Conservation (phyloP, 2,329 filamentous ascomycete species). For the Plenodomus lindquistii region DNA sequence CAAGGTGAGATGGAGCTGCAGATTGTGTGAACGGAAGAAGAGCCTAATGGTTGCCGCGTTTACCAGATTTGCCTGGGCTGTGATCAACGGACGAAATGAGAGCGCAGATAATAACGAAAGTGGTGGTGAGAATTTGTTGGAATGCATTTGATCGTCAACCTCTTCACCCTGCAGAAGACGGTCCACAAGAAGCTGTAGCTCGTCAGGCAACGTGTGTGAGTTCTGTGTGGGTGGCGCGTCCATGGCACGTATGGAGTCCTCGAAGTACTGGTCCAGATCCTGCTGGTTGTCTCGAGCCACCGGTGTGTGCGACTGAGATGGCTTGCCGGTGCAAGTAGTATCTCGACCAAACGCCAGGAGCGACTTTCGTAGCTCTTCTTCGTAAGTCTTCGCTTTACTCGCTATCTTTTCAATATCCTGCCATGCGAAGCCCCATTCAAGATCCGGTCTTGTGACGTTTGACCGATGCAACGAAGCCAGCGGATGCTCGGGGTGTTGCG, state of each 20-base stretch:
- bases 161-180: conserved; percentile 15
- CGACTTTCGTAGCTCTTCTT: conserved; percentile 44
- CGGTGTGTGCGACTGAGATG: not conserved
- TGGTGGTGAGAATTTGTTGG: conserved; percentile 54
- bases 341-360: conserved; percentile 31
- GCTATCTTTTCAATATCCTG: conserved; percentile 68
- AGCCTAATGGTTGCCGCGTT: conserved; percentile 76
- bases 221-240: conserved; percentile 25
- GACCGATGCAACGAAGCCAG: conserved; percentile 60
- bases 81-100: conserved; percentile 75
- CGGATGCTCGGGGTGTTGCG: conserved; percentile 72
- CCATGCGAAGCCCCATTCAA: conserved; percentile 76
- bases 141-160: not conserved
- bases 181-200: conserved; percentile 30
- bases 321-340: not conserved
- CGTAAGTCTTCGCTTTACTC: conserved; percentile 59
- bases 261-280: conserved; percentile 28
- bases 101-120: conserved; percentile 63
- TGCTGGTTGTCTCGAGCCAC: conserved; percentile 1
- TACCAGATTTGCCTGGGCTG: conserved; percentile 74
- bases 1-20: conserved; percentile 72
- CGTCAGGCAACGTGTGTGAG: conserved; percentile 24
- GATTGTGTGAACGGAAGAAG: conserved; percentile 73
- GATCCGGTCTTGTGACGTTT: conserved; percentile 56
- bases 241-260: conserved; percentile 29